Evolutionary conservation across 192 early-diverging fungal genomes (phyloP), one percentile per base, ranked within the genome.

Genomic region (Phlyctochytrium planicorne): DNA sequence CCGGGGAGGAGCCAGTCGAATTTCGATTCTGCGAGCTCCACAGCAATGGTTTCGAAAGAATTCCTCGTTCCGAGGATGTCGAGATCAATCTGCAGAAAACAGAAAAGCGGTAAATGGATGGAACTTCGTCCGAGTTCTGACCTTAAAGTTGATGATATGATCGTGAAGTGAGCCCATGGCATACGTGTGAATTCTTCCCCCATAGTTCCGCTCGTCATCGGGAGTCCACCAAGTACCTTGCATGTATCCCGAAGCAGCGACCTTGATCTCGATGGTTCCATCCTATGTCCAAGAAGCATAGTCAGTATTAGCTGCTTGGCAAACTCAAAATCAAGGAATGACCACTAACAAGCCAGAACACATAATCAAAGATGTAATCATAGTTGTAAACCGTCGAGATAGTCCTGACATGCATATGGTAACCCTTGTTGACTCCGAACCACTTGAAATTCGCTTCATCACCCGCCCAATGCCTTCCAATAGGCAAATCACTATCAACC

Each of bases 281-380:
- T 66, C 64, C 40, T 47, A 47, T 20, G 20, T 6, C 6, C 6
- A 47, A 20, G 20, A 47, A 14, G 10, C 40, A 47, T 6, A 14
- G 40, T 47, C 40, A 47, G 6, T 47, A 14, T 20, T 14, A 47
- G 40, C n/a, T n/a, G n/a, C n/a, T n/a, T 6, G 20, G 20, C 10
- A 47, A 47, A 47, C 40, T 47, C 40, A 47, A 47, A 47, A 47
- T 47, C 10, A 47, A 47, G 10, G n/a, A n/a, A n/a, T n/a, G n/a
- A n/a, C n/a, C n/a, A n/a, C 40, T 20, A 14, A 47, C 40, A 10
- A 66, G 52, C 64, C 50, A 66, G 53, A 66, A 66, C 4, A 66
- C 34, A 27, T 66, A 66, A n/a, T 66, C 64, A 12, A 66, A 25
- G 32, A 62, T 66, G 64, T 66, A 66, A 55, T 66, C 64, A 31